phyloP scores from a whole-genome alignment of 805 yeast genomes.

The Saccharomyces jurei region DNA sequence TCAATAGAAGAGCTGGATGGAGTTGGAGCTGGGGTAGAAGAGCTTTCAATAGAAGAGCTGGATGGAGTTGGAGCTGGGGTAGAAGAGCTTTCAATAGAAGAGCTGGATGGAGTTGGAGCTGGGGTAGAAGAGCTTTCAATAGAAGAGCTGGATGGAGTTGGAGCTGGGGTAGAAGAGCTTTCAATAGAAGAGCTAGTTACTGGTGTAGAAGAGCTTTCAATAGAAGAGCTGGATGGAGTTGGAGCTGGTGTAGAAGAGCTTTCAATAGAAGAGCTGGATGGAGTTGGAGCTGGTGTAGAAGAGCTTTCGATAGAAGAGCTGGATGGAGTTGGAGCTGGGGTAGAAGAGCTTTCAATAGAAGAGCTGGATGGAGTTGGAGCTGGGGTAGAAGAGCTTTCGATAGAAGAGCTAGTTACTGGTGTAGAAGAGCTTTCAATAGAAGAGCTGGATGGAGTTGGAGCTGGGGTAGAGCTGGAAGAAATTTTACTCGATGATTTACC shows the following conservation, averaged over 20 bases:
- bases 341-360: neutral
- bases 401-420: neutral
- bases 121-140: neutral
- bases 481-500: neutral
- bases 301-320: neutral
- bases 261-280: neutral
- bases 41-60: neutral
- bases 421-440: neutral
- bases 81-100: neutral
- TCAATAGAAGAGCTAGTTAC: neutral
- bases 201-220: neutral
- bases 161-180: neutral
- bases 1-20: neutral
- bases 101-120: neutral
- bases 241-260: neutral
- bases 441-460: neutral
- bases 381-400: neutral
- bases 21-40: neutral
- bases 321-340: neutral
- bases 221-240: neutral
- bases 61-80: neutral
- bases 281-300: neutral
- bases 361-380: neutral
- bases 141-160: neutral
- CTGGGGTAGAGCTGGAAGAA: neutral